A percentile compares a stretch with the other conserved stretches of the same genome.
These are phyloP conservation scores for Pugionium cornutum DNA, from an alignment of 345 rosid species.

Conservation along the genomic window DNA sequence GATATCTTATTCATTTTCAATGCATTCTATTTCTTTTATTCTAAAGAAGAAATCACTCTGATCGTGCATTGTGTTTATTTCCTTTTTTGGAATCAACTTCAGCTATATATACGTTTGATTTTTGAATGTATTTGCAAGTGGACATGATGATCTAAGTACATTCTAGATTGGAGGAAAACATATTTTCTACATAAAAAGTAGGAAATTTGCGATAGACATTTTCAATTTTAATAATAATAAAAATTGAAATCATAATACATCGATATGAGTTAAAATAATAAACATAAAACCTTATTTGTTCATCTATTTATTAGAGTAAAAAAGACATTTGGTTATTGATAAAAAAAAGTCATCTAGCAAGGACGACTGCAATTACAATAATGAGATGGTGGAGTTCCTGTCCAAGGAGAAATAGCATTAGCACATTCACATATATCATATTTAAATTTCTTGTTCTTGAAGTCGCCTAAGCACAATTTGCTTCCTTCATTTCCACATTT, in stretches of 20 bases:
- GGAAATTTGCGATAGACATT: too few species aligned
- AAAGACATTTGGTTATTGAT: background rate
- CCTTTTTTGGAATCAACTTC: slow-evolving; percentile 19
- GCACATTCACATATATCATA: slow-evolving; percentile 5
- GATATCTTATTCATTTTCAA: slow-evolving; percentile 3
- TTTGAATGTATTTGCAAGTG: slow-evolving; percentile 31
- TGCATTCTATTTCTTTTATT: background rate
- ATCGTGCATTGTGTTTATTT: slow-evolving; percentile 15
- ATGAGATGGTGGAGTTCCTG: background rate
- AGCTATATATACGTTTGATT: slow-evolving; percentile 17
- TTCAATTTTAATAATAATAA: too few species aligned
- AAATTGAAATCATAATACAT: background rate
- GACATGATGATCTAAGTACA: background rate
- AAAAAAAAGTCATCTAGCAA: background rate
- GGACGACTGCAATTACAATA: background rate
- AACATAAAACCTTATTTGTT: background rate
- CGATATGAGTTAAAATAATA: background rate
- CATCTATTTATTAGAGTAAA: background rate
- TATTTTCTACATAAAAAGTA: too few species aligned
- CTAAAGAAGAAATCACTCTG: slow-evolving; percentile 11
- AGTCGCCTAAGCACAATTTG: slow-evolving; percentile 11
- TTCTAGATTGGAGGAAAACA: background rate
- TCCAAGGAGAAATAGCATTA: background rate
- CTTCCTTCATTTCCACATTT: background rate
- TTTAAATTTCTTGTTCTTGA: background rate